Percentiles rank a stretch among this genome's conserved stretches.
Evolutionary conservation across 495 filamentous ascomycete genomes (phyloP).

Genomic region (Penicillium canariense): DNA sequence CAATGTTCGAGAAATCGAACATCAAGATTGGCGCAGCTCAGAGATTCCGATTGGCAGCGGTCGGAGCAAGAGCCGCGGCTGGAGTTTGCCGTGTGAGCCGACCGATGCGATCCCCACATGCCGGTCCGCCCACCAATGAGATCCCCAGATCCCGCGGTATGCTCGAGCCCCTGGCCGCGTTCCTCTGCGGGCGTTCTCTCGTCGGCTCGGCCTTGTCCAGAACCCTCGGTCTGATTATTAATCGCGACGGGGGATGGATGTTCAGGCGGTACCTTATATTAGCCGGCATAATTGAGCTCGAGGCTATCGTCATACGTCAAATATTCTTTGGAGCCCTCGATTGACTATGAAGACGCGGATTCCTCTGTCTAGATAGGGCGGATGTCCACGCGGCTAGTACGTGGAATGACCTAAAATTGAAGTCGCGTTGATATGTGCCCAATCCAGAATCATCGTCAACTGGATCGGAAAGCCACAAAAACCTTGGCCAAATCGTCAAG

Average conservation of each 20-base stretch:
- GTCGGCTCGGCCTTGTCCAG: background rate
- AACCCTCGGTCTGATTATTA: constrained; percentile 7
- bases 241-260: background rate
- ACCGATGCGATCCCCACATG: background rate
- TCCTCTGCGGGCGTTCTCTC: too few species aligned
- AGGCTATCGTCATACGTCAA: background rate
- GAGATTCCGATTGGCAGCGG: background rate
- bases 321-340: background rate
- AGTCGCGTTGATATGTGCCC: too few species aligned
- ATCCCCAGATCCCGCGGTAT: constrained; percentile 7
- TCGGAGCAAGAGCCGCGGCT: background rate
- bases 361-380: too few species aligned
- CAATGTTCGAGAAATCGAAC: background rate
- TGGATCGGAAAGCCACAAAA: constrained; percentile 14
- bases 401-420: too few species aligned
- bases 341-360: too few species aligned
- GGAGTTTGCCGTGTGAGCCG: constrained; percentile 9
- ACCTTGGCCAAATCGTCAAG: constrained; percentile 29
- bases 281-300: background rate
- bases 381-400: too few species aligned
- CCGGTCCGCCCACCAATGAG: background rate
- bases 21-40: background rate
- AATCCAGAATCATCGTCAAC: background rate
- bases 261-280: background rate
- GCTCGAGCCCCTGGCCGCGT: background rate